phyloP scores from a whole-genome alignment of 495 filamentous ascomycete species.

The Daldinia caldariorum region DNA sequence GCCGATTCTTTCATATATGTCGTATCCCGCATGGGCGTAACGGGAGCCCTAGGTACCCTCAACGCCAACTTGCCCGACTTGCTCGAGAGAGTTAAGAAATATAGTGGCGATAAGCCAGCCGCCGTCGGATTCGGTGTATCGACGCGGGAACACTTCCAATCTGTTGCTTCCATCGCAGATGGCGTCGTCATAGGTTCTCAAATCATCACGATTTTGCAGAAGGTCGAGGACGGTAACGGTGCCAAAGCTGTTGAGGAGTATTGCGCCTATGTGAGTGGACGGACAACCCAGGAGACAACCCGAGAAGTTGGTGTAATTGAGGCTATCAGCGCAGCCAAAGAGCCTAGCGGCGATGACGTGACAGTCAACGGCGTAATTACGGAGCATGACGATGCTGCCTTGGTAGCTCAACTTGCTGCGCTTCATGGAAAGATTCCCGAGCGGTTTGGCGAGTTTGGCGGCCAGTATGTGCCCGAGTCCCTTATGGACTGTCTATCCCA shows the following conservation, averaged over 20 bases:
- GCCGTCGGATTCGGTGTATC: slow-evolving; percentile 96
- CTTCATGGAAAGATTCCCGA: slow-evolving; percentile 71
- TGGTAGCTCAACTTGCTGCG: slow-evolving; percentile 57
- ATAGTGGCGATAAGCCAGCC: slow-evolving; percentile 87
- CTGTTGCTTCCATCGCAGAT: slow-evolving; percentile 83
- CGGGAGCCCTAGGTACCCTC: slow-evolving; percentile 84
- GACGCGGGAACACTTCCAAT: slow-evolving; percentile 91
- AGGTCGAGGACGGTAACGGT: slow-evolving; percentile 74
- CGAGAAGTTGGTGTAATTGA: slow-evolving; percentile 72
- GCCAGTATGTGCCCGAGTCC: slow-evolving; percentile 98
- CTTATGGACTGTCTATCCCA: slow-evolving; percentile 96
- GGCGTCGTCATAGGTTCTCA: slow-evolving; percentile 98
- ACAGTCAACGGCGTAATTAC: slow-evolving; percentile 69
- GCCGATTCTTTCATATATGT: slow-evolving; percentile 99
- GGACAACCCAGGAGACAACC: slow-evolving; percentile 59
- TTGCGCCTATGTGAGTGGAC: slow-evolving; percentile 80
- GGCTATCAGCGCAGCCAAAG: slow-evolving; percentile 64
- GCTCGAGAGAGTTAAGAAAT: slow-evolving; percentile 85
- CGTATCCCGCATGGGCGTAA: slow-evolving; percentile 96
- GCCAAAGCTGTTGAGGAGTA: slow-evolving; percentile 85
- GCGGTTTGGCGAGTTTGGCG: slow-evolving; percentile 95
- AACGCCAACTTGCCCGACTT: slow-evolving; percentile 82
- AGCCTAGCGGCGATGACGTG: slow-evolving; percentile 60
- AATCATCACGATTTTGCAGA: slow-evolving; percentile 81
- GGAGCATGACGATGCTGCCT: slow-evolving; percentile 52